phyloP scores from a whole-genome alignment of 805 yeast species.

The Saturnispora zaruensis region DNA sequence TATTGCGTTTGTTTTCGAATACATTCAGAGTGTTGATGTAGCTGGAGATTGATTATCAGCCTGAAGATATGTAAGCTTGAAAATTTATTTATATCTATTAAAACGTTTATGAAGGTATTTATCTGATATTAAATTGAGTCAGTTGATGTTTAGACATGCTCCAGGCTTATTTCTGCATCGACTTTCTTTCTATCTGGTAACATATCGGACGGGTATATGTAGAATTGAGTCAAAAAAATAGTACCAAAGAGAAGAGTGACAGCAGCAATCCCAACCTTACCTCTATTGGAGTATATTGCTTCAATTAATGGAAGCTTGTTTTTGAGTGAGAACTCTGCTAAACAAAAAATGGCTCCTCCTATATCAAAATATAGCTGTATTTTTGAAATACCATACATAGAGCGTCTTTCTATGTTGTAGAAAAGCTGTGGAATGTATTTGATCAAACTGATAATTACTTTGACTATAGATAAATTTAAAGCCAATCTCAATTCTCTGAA shows the following conservation, averaged over 20 bases:
- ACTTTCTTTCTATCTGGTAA: conserved; percentile 2
- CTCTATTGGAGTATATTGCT: conserved; percentile 33
- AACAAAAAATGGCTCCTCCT: conserved; percentile 33
- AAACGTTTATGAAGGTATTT: not conserved
- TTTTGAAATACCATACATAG: conserved; percentile 40
- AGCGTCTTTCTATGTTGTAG: conserved; percentile 33
- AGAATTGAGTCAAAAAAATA: conserved; percentile 24
- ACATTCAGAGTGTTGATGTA: conserved; percentile 36
- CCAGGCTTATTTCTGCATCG: not conserved
- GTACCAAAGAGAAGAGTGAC: conserved; percentile 29
- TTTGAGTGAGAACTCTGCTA: conserved; percentile 33
- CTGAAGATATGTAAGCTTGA: too few relatives aligned
- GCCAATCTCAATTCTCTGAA: conserved; percentile 32
- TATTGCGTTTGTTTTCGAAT: conserved; percentile 48
- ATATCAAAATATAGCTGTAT: conserved; percentile 34
- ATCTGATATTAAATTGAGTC: too few relatives aligned
- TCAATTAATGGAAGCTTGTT: conserved; percentile 21
- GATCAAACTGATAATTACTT: conserved; percentile 35
- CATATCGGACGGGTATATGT: conserved; percentile 15
- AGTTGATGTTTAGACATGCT: not conserved
- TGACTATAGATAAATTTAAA: conserved; percentile 35
- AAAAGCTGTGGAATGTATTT: conserved; percentile 45
- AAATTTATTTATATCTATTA: not conserved
- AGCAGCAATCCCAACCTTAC: conserved; percentile 35
- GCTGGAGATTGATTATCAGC: conserved; percentile 9